These are phyloP conservation scores for Curvularia verruculosa DNA, from an alignment of 2,329 filamentous ascomycete genomes.

Conservation along the genomic window DNA sequence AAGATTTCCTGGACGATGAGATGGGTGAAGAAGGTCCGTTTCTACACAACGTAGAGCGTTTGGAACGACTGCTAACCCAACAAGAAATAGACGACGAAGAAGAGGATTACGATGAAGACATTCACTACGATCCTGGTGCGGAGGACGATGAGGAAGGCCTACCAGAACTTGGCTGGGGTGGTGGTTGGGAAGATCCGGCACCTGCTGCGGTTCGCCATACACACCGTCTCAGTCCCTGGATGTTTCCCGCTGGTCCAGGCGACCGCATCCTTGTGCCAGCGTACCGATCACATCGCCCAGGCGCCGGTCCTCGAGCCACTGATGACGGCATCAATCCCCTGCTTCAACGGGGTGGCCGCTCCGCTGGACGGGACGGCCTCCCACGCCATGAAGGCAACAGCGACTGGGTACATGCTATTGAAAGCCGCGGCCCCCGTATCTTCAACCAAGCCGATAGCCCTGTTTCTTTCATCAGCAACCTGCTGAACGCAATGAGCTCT, in stretches of 20 bases:
- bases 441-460: conserved; percentile 55
- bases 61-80: conserved; percentile 42
- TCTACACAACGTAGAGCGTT: conserved; percentile 1
- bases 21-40: conserved; percentile 65
- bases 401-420: conserved; percentile 61
- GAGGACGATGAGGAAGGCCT: conserved; percentile 55
- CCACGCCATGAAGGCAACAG: conserved; percentile 52
- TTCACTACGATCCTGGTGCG: conserved; percentile 61
- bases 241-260: conserved; percentile 64
- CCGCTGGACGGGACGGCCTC: conserved; percentile 32
- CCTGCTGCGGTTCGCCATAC: conserved; percentile 56
- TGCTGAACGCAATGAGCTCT: conserved; percentile 61
- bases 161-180: conserved; percentile 55
- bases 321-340: conserved; percentile 90
- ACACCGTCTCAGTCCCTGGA: conserved; percentile 62
- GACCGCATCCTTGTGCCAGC: conserved; percentile 48
- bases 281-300: conserved; percentile 61
- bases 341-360: conserved; percentile 66
- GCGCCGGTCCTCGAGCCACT: conserved; percentile 61
- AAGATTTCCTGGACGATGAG: conserved; percentile 63
- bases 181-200: conserved; percentile 58
- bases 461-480: conserved; percentile 63
- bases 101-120: conserved; percentile 70
- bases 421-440: conserved; percentile 53
- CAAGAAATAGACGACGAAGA: conserved; percentile 66